Conservation (phyloP, 2,329 filamentous ascomycete genomes). For the Hyphodiscus sp. region DNA sequence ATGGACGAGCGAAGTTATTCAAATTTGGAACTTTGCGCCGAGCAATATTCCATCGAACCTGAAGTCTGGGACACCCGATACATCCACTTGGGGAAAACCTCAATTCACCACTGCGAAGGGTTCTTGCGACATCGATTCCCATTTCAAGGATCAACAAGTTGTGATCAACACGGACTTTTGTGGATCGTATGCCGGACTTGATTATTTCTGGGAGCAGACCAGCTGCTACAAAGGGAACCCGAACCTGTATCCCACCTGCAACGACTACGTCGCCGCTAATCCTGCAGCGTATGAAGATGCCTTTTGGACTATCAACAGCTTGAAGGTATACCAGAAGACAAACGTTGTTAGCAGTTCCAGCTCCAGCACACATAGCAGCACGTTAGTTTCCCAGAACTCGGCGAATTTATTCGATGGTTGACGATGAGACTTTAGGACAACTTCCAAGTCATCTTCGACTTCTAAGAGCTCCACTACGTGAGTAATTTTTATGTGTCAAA, state of each 20-base stretch:
- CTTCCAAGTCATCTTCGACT: neutral
- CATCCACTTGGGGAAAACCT: constrained; percentile 60
- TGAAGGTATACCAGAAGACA: constrained; percentile 24
- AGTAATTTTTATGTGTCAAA: too few species aligned
- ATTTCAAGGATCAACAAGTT: constrained; percentile 65
- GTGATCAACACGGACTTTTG: constrained; percentile 73
- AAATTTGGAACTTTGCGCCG: too few species aligned
- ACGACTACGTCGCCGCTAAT: constrained; percentile 23
- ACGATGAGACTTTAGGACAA: neutral
- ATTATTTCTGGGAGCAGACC: constrained; percentile 47
- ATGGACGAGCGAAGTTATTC: too few species aligned
- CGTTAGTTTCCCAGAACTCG: neutral
- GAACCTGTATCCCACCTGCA: constrained; percentile 21
- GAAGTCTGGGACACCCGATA: constrained; percentile 45
- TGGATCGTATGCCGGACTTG: constrained; percentile 48
- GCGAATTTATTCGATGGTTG: neutral
- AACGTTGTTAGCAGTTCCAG: neutral
- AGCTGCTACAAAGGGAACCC: constrained; percentile 46
- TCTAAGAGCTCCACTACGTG: neutral
- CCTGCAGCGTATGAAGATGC: constrained; percentile 18
- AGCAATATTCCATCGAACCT: neutral
- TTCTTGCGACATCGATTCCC: constrained; percentile 56
- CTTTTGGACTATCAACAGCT: constrained; percentile 25
- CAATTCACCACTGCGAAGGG: constrained; percentile 54
- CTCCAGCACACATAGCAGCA: neutral